Evolutionary conservation across 768 basidiomycete genomes (phyloP), one percentile per base, ranked within the genome.

Genomic region (Tylopilus vinaceipallidus): DNA sequence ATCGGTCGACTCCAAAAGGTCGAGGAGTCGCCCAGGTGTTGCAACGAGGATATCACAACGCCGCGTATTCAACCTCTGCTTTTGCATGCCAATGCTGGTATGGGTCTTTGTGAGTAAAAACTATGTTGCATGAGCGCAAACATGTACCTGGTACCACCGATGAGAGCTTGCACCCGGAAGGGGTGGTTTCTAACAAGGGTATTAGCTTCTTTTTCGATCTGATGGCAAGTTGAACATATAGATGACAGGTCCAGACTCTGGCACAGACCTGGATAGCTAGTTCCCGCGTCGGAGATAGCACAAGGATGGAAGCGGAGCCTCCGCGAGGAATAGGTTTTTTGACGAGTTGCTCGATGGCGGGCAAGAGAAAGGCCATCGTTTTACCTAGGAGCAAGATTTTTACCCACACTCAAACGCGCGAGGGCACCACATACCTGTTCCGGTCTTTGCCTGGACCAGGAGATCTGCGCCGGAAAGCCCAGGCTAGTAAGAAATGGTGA

Each of bases 351-450:
- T 90, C 86, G 35, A 90, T 73, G 26, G 87, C 81, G 0, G 88
- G 88, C n/a, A 90, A 68, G 16, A 85, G 79, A 61, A 90, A 90
- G 4, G 84, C 86, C 30, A 84, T 76, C 11, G 86, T 88, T 72
- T 87, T 87, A 41, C 84, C 85, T 57, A 14, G 11, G 10, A 42
- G 20, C 8, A 16, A 13, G 13, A 33, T 58, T 40, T 43, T 23
- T 10, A 40, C 23, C 6, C 2, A 22, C 6, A 1, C 17, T 23
- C 2, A 11, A 40, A 32, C 9, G 13, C 11, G 23, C n/a, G 6
- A 12, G 23, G 14, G 42, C 12, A 22, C 29, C n/a, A 42, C 69
- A 71, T 71, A 66, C 83, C 84, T 12, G 84, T 85, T 26, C 82
- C 82, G 2, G 81, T 84, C 54, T 78, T 78, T 27, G 78, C 78